Evolutionary conservation across 2,329 filamentous ascomycete species (phyloP), one percentile per base, ranked within the genome.

Genomic region (Hypoxylon sp.): DNA sequence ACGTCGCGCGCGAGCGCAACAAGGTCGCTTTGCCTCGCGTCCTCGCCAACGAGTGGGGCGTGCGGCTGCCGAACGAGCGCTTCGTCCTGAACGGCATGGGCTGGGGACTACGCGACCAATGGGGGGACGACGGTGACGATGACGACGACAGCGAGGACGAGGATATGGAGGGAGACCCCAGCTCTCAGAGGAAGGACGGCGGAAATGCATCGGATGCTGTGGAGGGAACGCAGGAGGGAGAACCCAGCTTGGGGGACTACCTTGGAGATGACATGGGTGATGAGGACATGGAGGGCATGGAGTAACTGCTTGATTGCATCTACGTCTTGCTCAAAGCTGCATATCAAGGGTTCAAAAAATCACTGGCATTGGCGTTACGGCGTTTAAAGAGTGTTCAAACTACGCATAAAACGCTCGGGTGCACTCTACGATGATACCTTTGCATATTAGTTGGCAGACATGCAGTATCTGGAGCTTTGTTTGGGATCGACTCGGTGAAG

Each of bases 1-100:
- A 93, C 75, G 81, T 93, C n/a, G 92, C 91, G 11, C 82, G 85
- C 67, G 88, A 91, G 74, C 81, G 89, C 68, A 93, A 93, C 79
- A 87, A 86, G 71, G 82, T 90, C 26, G 85, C 84, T 0, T 78
- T 93, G 67, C 89, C 89, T 18, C 83, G 85, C 65, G 85, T 91
- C 14, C 80, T 85, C 11, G 83, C 85, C 42, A 87, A 86, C 72
- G 89, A 91, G 74, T 91, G 89, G 87, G 89, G 89, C 22, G 84
- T 90, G 5, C 80, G 89, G 9, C 76, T 91, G 64, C 89, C 89
- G 1, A 88, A 85, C 71, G 89, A 91, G 79, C 84, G 88, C 59
- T 91, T 91, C 71, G 89, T 91, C 28, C 80, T 91, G 45, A 89
- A 85, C 60, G 89, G 89, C 14, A 83, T 86, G 53, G 84, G 86